Evolutionary conservation across 306 rosid species (phyloP), one percentile per base, ranked within the genome.

Genomic region (Trichosanthes cucumerina): DNA sequence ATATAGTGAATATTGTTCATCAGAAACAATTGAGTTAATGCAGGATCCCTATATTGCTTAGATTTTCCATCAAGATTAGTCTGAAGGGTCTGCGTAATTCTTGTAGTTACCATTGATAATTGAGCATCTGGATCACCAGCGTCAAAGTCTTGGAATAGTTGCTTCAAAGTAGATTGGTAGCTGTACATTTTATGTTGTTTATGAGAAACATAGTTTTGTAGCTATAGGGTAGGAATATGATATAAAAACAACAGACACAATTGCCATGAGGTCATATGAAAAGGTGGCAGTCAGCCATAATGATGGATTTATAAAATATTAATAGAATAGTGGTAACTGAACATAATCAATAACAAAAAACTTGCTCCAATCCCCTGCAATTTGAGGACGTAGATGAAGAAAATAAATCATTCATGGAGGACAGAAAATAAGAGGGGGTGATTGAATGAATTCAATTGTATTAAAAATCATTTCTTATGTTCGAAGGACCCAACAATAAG

Each of bases 1-100:
- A 95, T 92, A 83, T 95, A 95, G 86, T 95, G 99, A 84, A 95
- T 91, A 82, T 95, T 95, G 89, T 95, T 95, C 99, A 95, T 95
- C 44, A 95, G 98, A 87, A 95, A 95, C 77, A 95, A 56, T 77
- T 95, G 98, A 82, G 97, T 90, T 79, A 95, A 83, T 21, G 97
- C 93, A 38, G 96, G 88, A 80, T 95, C 99, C 80, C 84, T 95
- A 78, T 95, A 95, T 81, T 89, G 98, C 89, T 91, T 95, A 72
- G 99, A 89, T 84, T 95, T 95, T 80, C 97, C 99, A 88, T 95
- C 99, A 76, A 95, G 85, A 77, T 95, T 95, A 85, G 84, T 95
- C 86, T 89, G 99, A 83, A 95, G 99, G 81, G 97, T 97, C 80
- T 83, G 90, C 99, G 93, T 91, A 82, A 92, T 92, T 84, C 97